Evolutionary conservation across 805 yeast species (phyloP), one percentile per base, ranked within the genome.

Genomic region (Kazachstania viticola): DNA sequence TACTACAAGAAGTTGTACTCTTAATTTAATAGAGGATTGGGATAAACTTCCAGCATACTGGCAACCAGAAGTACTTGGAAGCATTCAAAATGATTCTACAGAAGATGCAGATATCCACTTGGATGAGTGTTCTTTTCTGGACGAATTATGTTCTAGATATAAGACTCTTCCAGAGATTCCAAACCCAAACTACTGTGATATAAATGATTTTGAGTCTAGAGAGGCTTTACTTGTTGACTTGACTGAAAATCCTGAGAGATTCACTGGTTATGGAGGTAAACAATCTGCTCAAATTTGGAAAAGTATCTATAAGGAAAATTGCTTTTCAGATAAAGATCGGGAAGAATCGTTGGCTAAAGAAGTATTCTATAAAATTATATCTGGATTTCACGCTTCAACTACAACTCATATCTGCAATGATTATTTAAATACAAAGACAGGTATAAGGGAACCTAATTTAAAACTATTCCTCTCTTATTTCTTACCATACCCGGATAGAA

Each of bases 381-480:
- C 88, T 19, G 98, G 98, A 1, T 71, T 88, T 79, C 98, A 88
- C 51, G 82, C 95, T 2, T 81, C 94, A 3, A 83, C 91, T 37
- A 85, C 93, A 3, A 84, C 93, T 1, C 98, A 88, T 58, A 64
- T 88, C 36, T 71, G 91, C 15, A 80, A 79, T 49, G 95, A 87
- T 48, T 79, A 69, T 54, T 63, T 79, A 39, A 71, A 80, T 53
- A 64, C 71, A 27, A 67, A 65, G 25, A 73, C 87, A 1, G 85
- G 80, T 17, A 68, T 71, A 28, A 87, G 93, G 73, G 81, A 71
- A 22, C 95, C 95, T 14, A 78, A 84, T 52, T 62, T 83, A 34
- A 70, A 73, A 24, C 67, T 80, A 27, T 88, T 85, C 56, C 77
- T 83, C 79, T 72, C 72, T 41, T 70, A 94, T 41, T 96, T 88